Percentiles rank a stretch among this genome's conserved stretches.
phyloP scores from a whole-genome alignment of 768 basidiomycete genomes.

The Xerocomellus chrysenteron region DNA sequence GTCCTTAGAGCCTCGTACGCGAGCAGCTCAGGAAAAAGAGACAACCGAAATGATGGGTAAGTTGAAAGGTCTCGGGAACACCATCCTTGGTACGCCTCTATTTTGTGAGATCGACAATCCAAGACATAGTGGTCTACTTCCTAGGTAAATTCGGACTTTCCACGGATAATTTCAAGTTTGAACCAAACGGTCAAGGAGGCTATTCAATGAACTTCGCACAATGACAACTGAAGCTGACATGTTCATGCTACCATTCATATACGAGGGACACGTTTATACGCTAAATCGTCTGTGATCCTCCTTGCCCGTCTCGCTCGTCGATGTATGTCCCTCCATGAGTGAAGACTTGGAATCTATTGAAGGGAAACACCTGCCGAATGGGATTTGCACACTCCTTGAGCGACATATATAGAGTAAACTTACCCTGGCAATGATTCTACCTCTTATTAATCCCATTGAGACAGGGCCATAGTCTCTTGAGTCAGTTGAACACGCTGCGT shows the following conservation, averaged over 20 bases:
- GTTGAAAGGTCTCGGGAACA: slow-evolving; percentile 90
- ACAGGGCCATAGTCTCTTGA: slow-evolving; percentile 94
- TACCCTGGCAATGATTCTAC: slow-evolving; percentile 66
- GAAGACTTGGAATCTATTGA: slow-evolving; percentile 29
- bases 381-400: neutral
- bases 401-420: slow-evolving; percentile 13
- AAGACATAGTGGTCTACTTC: neutral
- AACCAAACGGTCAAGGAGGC: slow-evolving; percentile 91
- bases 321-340: slow-evolving; percentile 20
- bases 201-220: slow-evolving; percentile 87
- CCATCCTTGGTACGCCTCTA: slow-evolving; percentile 64
- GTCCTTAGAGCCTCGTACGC: slow-evolving; percentile 63
- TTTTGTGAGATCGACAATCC: neutral
- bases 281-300: neutral
- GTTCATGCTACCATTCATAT: neutral
- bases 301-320: slow-evolving; percentile 11
- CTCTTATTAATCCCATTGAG: slow-evolving; percentile 73
- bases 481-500: slow-evolving; percentile 77
- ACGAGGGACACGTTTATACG: neutral
- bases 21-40: slow-evolving; percentile 79
- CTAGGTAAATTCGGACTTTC: slow-evolving; percentile 90
- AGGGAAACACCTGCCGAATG: slow-evolving; percentile 29
- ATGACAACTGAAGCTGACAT: slow-evolving; percentile 28
- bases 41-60: slow-evolving; percentile 91
- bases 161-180: slow-evolving; percentile 96